Base-by-base conservation (phyloP, 2,329 filamentous ascomycete genomes). In the Tolypocladium sp. region DNA sequence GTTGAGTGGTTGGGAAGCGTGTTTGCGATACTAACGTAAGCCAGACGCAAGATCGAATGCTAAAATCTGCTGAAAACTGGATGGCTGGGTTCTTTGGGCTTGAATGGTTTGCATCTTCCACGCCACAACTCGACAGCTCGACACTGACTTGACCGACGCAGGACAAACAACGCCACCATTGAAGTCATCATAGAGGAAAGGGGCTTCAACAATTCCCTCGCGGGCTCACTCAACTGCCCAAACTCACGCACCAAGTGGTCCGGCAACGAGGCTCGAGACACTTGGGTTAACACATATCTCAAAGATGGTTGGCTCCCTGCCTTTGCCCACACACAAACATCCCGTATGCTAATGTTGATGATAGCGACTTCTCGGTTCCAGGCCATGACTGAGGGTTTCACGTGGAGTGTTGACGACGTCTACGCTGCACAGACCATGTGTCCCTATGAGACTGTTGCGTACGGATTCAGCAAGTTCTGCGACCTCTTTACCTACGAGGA, bases 51-150 rank as follows among this genome's bases (percentile, higher is more conserved):
- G 85, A 90, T 68, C 84, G 89, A 30, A 92, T 92, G 89, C 76
- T 88, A 27, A 86, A 91, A 69, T 87, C 82, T 44, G 88, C 88
- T 3, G 88, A 92, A 71, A 88, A 92, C 71, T 92, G 91, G 72
- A 74, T 91, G 68, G 86, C 88, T 7, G 89, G 89, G 0, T 92
- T 92, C 75, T 92, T 92, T 67, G 89, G 89, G 0, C 79, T 91
- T 0, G 82, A 87, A 54, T 92, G 88, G 78, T 79, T 66, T 38
- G 72, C 58, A 33, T 25, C 2, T n/a, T 9, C 15, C 4, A 12
- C 10, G 9, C 12, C 27, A n/a, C 12, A 2, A 1, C 4, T 25
- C 33, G 10, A 22, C 37, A 25, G n/a, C 30, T 3, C 35, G 13
- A 30, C 12, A 30, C 17, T 49, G 42, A 15, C 25, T 12, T 22